These are phyloP conservation scores for Starmerella tilneyi DNA, from an alignment of 805 yeast genomes.

Conservation along the genomic window DNA sequence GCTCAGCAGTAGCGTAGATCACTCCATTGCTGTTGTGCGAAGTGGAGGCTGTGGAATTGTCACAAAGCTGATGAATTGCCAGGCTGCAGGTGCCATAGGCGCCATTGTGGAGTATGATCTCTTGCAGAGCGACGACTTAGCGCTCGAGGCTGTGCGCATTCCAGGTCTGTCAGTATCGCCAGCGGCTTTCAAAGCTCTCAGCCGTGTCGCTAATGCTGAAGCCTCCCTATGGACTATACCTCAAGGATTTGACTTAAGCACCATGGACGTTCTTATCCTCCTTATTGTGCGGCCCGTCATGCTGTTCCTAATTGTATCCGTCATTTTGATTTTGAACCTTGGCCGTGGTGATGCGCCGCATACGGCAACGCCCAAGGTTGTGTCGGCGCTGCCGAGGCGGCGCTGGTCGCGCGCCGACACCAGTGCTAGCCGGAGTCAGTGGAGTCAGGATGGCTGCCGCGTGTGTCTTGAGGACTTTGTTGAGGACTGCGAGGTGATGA, in stretches of 20 bases:
- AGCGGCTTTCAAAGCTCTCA: conserved; percentile 34
- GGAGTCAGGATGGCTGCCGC: conserved; percentile 36
- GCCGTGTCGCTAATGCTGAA: conserved; percentile 7
- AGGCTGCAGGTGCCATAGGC: conserved; percentile 40
- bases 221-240: conserved; percentile 19
- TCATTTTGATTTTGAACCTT: conserved; percentile 31
- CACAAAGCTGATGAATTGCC: conserved; percentile 40
- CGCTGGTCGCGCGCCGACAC: conserved; percentile 25
- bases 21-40: conserved; percentile 31
- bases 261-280: conserved; percentile 33
- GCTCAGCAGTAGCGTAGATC: conserved; percentile 17
- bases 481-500: conserved; percentile 40
- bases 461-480: conserved; percentile 50
- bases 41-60: conserved; percentile 51
- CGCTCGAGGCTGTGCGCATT: conserved; percentile 29
- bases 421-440: background rate
- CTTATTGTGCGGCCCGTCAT: conserved; percentile 35
- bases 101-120: conserved; percentile 50
- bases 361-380: conserved; percentile 33
- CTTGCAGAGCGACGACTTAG: conserved; percentile 18
- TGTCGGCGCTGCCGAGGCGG: conserved; percentile 33
- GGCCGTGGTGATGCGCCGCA: conserved; percentile 30
- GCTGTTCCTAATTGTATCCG: conserved; percentile 32
- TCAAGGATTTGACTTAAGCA: conserved; percentile 21
- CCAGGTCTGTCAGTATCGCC: conserved; percentile 47